Evolutionary conservation across 1,284 basidiomycete genomes (phyloP), one percentile per base, ranked within the genome.

Genomic region (Sanghuangporus sanghuang): DNA sequence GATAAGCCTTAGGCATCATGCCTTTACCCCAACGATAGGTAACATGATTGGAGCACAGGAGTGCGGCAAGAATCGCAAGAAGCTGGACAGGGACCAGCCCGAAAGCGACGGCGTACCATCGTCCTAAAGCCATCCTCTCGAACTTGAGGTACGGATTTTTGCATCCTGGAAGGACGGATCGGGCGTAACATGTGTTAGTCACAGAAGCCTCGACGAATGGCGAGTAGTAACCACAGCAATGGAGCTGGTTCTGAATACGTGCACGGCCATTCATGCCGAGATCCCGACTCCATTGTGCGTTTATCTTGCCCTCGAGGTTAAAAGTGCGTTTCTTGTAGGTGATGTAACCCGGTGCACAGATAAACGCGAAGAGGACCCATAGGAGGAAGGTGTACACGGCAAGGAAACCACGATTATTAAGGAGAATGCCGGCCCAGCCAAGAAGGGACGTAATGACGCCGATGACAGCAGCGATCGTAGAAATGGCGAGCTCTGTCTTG

Each of bases 11-110:
- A 32, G 89, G 89, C 76, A 85, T 90, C 80, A 91, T 82, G 44
- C 88, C 88, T 76, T 91, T 91, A 21, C 87, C 88, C 72, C 90
- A 90, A 59, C 88, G 77, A 71, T 89, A 90, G 11, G 88, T 90
- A 69, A 91, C 82, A 67, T 90, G 87, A 72, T 89, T 88, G 18
- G 84, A 83, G 73, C 87, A 90, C 46, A 90, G 71, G 62, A 89
- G 71, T 27, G 77, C 81, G 3, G 78, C 74, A 49, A 86, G 66
- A 65, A 88, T 87, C 70, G 85, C 76, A 23, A 72, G 71, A 39
- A 89, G 71, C 60, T 89, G 86, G 16, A 79, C 68, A 0, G 85
- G 84, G 7, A 86, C 85, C 40, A 88, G 71, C 1, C 77, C 71
- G 70, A 89, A 89, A 18, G 82, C 73, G 38, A 77, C 73, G 18